A percentile compares a stretch with the other conserved stretches of the same genome.
These are phyloP conservation scores for Helotiales sp. DNA, from an alignment of 2,329 filamentous ascomycete species.

Conservation along the genomic window DNA sequence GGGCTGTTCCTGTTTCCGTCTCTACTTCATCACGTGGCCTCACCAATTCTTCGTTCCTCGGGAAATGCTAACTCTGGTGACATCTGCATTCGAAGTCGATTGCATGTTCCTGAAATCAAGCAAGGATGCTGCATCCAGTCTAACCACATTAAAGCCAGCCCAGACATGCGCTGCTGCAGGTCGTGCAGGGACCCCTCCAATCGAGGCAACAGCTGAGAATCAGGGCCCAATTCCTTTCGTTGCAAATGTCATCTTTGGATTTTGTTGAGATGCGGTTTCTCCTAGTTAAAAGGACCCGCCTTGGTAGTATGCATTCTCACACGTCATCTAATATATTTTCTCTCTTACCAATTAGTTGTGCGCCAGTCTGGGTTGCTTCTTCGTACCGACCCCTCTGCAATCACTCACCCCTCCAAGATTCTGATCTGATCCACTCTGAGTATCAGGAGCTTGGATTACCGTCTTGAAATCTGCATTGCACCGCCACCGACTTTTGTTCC, in stretches of 20 bases:
- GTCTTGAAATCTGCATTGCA: not conserved
- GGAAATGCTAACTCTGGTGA: not conserved
- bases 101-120: constrained; percentile 3
- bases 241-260: not conserved
- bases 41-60: not conserved
- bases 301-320: not conserved
- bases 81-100: not conserved
- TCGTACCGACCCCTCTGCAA: constrained; percentile 11
- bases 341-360: not conserved
- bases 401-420: constrained; percentile 2
- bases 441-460: constrained; percentile 9
- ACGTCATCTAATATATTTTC: not conserved
- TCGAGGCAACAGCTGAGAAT: constrained; percentile 3
- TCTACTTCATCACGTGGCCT: not conserved
- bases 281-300: not conserved
- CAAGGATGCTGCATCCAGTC: not conserved
- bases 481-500: not conserved
- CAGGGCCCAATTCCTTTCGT: constrained; percentile 4
- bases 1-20: not conserved
- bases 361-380: not conserved
- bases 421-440: constrained; percentile 1
- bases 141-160: not conserved
- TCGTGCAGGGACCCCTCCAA: not conserved
- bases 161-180: constrained; percentile 11
- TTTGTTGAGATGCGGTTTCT: constrained; percentile 8